A percentile compares a stretch with the other conserved stretches of the same genome.
phyloP scores from a whole-genome alignment of 345 rosid genomes.

The Toxicodendron radicans region DNA sequence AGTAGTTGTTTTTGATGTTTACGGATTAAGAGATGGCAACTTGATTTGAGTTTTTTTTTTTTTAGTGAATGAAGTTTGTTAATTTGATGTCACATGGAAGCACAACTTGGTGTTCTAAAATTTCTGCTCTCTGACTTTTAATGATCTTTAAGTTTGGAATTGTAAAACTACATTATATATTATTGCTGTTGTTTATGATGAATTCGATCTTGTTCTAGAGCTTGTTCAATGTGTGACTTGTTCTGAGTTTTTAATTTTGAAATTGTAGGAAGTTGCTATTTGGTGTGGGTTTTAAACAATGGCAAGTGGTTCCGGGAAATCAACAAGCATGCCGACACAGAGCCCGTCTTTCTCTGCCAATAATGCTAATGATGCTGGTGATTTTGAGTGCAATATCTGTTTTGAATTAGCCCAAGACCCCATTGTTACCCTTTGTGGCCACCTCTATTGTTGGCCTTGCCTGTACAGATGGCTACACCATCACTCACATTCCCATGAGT shows the following conservation, averaged over 20 bases:
- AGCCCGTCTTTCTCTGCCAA: slow-evolving; percentile 37
- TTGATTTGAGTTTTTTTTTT: background rate
- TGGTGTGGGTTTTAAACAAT: slow-evolving; percentile 29
- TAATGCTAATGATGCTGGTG: slow-evolving; percentile 55
- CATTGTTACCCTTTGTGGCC: slow-evolving; percentile 84
- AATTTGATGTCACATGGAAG: background rate
- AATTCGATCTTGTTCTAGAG: background rate
- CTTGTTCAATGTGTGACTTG: background rate
- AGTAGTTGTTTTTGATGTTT: background rate
- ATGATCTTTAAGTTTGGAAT: background rate
- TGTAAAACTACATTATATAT: background rate
- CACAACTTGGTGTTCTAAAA: background rate
- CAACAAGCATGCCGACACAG: slow-evolving; percentile 37
- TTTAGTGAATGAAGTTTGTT: too few relatives aligned
- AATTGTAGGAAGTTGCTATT: slow-evolving; percentile 8
- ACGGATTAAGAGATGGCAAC: background rate
- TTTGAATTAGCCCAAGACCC: slow-evolving; percentile 92
- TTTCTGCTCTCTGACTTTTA: background rate
- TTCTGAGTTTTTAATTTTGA: background rate
- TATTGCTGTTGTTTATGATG: background rate
- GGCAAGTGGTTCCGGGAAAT: slow-evolving; percentile 57
- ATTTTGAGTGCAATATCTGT: slow-evolving; percentile 95
- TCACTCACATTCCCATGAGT: slow-evolving; percentile 85
- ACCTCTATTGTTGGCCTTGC: slow-evolving; percentile 95
- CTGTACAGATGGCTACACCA: slow-evolving; percentile 80